phyloP scores from a whole-genome alignment of 1,139 yeast genomes.

The Arxiozyma heterogenica region DNA sequence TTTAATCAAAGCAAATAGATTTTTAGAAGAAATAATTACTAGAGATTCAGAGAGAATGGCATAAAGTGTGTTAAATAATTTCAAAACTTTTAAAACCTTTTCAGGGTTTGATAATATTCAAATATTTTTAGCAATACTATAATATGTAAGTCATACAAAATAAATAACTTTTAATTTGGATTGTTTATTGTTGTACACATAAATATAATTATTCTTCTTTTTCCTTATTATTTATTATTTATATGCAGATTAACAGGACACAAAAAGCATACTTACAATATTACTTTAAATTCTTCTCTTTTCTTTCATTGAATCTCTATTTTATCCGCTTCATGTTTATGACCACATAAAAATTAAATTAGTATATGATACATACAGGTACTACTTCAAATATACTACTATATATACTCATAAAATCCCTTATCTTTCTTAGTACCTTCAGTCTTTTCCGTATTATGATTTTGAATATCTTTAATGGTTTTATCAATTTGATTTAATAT shows the following conservation, averaged over 20 bases:
- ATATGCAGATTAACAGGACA: no score
- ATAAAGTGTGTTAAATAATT: not conserved
- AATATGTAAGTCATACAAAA: not conserved
- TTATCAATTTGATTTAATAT: not conserved
- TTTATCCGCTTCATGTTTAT: no score
- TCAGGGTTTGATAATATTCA: not conserved
- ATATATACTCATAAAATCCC: not conserved
- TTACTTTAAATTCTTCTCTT: no score
- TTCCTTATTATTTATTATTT: no score
- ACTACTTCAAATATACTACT: not conserved
- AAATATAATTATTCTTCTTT: no score
- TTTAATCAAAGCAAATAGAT: slow-evolving; percentile 22
- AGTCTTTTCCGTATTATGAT: not conserved
- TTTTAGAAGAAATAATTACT: slow-evolving; percentile 15
- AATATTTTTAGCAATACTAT: no score
- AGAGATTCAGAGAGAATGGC: not conserved
- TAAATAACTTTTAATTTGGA: not conserved
- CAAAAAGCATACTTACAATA: no score
- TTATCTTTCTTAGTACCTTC: not conserved
- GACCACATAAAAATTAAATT: not conserved
- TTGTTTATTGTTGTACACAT: no score
- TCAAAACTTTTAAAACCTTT: not conserved
- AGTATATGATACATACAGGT: not conserved
- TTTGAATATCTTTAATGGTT: not conserved
- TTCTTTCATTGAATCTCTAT: no score